phyloP scores from a whole-genome alignment of 129 eudicot genomes.

The Tanacetum coccineum region DNA sequence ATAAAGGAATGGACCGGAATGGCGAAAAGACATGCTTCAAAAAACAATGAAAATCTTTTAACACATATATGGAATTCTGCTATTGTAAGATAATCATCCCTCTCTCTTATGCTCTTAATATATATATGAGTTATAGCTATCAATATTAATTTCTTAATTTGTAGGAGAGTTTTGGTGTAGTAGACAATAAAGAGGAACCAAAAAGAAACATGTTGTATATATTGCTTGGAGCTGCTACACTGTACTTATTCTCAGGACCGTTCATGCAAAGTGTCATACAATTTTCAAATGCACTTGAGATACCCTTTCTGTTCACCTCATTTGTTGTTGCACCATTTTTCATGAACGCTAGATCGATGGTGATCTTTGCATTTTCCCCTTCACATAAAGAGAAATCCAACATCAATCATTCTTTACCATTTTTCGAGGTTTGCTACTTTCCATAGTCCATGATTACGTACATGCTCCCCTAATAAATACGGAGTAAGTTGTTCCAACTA shows the following conservation, averaged over 20 bases:
- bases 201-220: neutral
- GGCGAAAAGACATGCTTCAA: constrained; percentile 1
- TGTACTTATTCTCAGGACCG: constrained; percentile 30
- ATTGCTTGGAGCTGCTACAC: neutral
- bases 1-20: neutral
- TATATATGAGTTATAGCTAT: neutral
- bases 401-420: constrained; percentile 36
- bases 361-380: constrained; percentile 8
- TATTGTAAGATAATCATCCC: neutral
- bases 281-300: constrained; percentile 29
- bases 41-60: neutral
- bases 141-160: no score
- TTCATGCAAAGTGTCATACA: constrained; percentile 32
- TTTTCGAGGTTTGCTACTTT: constrained; percentile 34
- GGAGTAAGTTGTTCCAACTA: neutral
- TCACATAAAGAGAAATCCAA: constrained; percentile 26
- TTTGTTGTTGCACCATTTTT: constrained; percentile 43
- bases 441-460: neutral
- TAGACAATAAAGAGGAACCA: neutral
- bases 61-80: neutral
- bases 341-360: constrained; percentile 30
- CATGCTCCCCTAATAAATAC: neutral
- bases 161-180: neutral
- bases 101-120: neutral
- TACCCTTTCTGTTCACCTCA: constrained; percentile 42